Percentiles rank a stretch among this genome's conserved stretches.
phyloP scores from a whole-genome alignment of 768 basidiomycete genomes.

The Exsudoporus frostii region DNA sequence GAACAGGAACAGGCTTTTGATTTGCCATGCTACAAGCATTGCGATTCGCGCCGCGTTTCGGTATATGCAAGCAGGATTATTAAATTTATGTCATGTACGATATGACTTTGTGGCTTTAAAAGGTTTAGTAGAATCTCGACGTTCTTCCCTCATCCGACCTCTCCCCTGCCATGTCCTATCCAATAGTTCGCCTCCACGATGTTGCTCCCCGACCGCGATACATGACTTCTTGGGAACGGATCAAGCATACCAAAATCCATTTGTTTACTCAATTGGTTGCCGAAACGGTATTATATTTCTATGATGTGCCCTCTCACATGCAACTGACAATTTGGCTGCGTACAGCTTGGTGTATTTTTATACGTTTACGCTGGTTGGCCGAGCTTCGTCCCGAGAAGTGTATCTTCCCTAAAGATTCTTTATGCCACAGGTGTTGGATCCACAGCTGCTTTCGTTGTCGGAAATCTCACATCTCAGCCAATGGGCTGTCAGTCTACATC shows the following conservation, averaged over 20 bases:
- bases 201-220: slow-evolving; percentile 36
- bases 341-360: slow-evolving; percentile 61
- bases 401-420: not conserved
- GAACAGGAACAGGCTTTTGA: slow-evolving; percentile 1
- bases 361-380: slow-evolving; percentile 49
- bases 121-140: not conserved
- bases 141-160: not conserved
- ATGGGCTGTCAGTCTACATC: slow-evolving; percentile 48
- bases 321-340: slow-evolving; percentile 3
- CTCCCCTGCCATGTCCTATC: slow-evolving; percentile 17
- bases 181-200: slow-evolving; percentile 40
- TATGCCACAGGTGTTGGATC: slow-evolving; percentile 48
- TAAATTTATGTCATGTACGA: not conserved
- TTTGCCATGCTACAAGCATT: not conserved
- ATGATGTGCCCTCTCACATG: not conserved
- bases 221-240: slow-evolving; percentile 49
- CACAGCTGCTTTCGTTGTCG: slow-evolving; percentile 47
- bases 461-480: slow-evolving; percentile 40
- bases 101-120: slow-evolving; percentile 9
- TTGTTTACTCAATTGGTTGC: slow-evolving; percentile 58
- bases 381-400: not conserved
- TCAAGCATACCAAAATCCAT: slow-evolving; percentile 45
- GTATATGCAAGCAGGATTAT: not conserved
- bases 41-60: not conserved
- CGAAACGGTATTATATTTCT: slow-evolving; percentile 44